Evolutionary conservation across 2,329 filamentous ascomycete species (phyloP), one percentile per base, ranked within the genome.

Genomic region (Daldinia sp.): DNA sequence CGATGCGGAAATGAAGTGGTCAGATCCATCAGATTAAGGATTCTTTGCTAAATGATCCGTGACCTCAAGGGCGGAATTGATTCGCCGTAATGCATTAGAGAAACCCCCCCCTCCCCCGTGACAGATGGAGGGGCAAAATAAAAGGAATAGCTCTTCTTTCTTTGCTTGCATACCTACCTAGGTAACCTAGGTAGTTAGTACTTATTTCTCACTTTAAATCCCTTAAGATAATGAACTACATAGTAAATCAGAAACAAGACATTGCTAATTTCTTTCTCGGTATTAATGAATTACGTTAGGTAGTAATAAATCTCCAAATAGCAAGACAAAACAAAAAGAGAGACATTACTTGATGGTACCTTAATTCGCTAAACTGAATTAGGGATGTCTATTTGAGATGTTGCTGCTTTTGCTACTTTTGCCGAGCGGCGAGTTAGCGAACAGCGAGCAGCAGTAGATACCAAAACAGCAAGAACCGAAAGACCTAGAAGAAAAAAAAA

Each of bases 391-490:
- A 48, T n/a, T 4, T 32, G 6, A 32, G 35, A 53, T 58, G 49
- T 58, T 64, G 64, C 61, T 64, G 64, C 58, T 67, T 67, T 67
- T 67, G 50, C 32, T 45, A 41, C 15, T 21, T 53, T 45, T 48
- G 15, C 35, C 39, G 39, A 43, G 39, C 39, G 25, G 39, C 19
- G 5, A 43, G n/a, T n/a, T n/a, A n/a, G 32, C 37, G 37, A 30
- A 15, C 17, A 30, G 25, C 21, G 25, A 48, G 17, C n/a, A 30
- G n/a, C n/a, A n/a, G n/a, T n/a, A n/a, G n/a, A n/a, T n/a, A n/a
- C n/a, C n/a, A n/a, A n/a, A n/a, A n/a, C n/a, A n/a, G n/a, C n/a
- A n/a, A n/a, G n/a, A n/a, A n/a, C n/a, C n/a, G n/a, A n/a, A n/a
- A n/a, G n/a, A n/a, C n/a, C n/a, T n/a, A n/a, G n/a, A n/a, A n/a